Evolutionary conservation across 345 rosid species (phyloP).

Genomic region (Eucalyptus pauciflora): DNA sequence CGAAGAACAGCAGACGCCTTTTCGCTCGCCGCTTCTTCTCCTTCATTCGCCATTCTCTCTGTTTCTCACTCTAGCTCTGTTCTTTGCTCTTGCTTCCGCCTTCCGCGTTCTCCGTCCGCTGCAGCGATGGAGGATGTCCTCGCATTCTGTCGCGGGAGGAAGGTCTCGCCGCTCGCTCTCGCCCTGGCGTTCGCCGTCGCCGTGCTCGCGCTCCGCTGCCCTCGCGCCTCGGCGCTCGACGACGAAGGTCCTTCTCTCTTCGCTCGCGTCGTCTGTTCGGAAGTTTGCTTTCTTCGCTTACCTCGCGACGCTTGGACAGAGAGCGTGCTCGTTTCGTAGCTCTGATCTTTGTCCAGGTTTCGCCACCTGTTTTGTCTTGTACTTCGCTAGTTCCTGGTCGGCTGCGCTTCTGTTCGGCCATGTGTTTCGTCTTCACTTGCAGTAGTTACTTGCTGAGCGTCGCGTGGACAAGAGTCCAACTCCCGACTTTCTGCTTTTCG

Average conservation of each 20-base stretch:
- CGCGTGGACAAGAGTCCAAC: background rate
- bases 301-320: background rate
- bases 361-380: background rate
- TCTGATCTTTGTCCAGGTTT: background rate
- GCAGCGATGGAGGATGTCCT: background rate
- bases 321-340: background rate
- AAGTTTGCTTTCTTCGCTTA: background rate
- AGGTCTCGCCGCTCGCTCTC: background rate
- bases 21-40: background rate
- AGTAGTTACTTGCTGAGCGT: background rate
- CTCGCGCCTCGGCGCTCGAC: conserved; percentile 29
- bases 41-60: background rate
- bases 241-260: conserved; percentile 35
- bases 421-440: background rate
- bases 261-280: background rate
- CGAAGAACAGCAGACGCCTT: background rate
- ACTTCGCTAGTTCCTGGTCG: background rate
- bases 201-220: conserved; percentile 6
- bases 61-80: too few relatives aligned
- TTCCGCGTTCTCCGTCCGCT: background rate
- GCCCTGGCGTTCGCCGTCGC: background rate
- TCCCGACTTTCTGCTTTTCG: background rate
- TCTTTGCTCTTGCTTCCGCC: background rate
- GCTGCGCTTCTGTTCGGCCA: background rate
- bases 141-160: background rate